Evolutionary conservation across 1,139 yeast genomes (phyloP), one percentile per base, ranked within the genome.

Genomic region (Debaryomycetaceae sp.): DNA sequence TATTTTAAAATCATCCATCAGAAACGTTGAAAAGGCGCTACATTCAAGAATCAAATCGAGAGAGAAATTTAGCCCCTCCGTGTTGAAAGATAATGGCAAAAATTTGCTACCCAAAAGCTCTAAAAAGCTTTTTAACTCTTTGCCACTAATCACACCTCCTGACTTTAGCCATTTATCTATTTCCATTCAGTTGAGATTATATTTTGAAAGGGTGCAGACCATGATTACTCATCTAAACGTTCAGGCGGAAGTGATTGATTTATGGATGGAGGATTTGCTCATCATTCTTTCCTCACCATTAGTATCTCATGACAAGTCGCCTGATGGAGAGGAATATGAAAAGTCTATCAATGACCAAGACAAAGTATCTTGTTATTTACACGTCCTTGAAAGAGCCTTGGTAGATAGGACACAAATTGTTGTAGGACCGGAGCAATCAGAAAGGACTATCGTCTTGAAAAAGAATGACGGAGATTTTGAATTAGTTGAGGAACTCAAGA

Each of bases 261-360:
- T 60, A 5, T 79, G 90, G 80, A 61, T 82, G 48, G 58, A 58
- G 1, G 68, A 75, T 13, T 64, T 89, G 44, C 58, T 69, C 8
- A 56, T 56, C 1, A 63, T 83, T 13, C 69, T 83, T 48, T 62
- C 66, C 44, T 70, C 67, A 42, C 83, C 76, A 6, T 67, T 81
- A 34, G 68, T 66, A 49, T 60, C 66, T 2, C 72, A 69, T 35
- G 76, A 74, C 13, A 69, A 71, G 42, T 72, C 72, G 43, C 83
- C 85, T 1, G 81, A 81, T 48, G 95, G 95, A 17, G 87, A 81
- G 44, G 97, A 90, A 54, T 93, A 90, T 59, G 83, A 80, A 24
- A 77, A 76, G 13, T 82, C 95, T 0, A 70, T 91, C 42, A 79
- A 80, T 37, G 83, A 79, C 40, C 98, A 91, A 61, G 95, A 85